A percentile compares a stretch with the other conserved stretches of the same genome.
Conservation (phyloP, 768 basidiomycete genomes). For the Termitomyces sp. region DNA sequence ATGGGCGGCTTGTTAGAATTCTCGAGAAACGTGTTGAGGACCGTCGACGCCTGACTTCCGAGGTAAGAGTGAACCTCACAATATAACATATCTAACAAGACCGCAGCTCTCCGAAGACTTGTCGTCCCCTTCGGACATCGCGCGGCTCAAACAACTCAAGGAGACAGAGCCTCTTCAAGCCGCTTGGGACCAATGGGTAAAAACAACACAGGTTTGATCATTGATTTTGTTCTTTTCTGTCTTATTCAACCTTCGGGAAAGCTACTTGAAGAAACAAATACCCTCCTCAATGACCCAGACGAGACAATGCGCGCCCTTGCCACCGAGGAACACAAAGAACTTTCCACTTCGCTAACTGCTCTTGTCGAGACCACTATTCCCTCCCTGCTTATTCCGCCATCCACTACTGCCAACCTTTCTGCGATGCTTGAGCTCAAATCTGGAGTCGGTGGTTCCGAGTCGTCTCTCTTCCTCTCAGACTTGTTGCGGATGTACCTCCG, state of each 20-base stretch:
- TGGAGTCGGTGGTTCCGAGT: slow-evolving; percentile 89
- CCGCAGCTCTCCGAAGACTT: slow-evolving; percentile 47
- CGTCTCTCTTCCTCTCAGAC: slow-evolving; percentile 75
- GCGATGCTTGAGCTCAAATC: slow-evolving; percentile 89
- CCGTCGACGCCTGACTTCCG: slow-evolving; percentile 36
- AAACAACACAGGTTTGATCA: slow-evolving; percentile 49
- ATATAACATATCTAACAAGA: slow-evolving; percentile 6
- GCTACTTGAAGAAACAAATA: slow-evolving; percentile 59
- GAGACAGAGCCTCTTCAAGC: slow-evolving; percentile 62
- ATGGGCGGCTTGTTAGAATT: slow-evolving; percentile 48
- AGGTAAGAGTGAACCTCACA: slow-evolving; percentile 25
- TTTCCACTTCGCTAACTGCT: slow-evolving; percentile 31
- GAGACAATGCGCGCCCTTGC: slow-evolving; percentile 72
- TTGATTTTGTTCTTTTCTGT: neutral
- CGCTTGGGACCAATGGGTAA: slow-evolving; percentile 64
- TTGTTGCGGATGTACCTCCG: slow-evolving; percentile 80
- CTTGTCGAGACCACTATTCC: slow-evolving; percentile 52
- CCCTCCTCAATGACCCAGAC: slow-evolving; percentile 70
- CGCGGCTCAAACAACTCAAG: slow-evolving; percentile 54
- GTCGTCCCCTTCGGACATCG: slow-evolving; percentile 53
- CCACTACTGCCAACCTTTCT: slow-evolving; percentile 58
- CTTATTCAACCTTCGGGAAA: slow-evolving; percentile 31
- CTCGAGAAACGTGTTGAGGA: slow-evolving; percentile 51
- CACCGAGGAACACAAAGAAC: slow-evolving; percentile 51
- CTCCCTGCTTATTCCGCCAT: slow-evolving; percentile 66